Base-by-base conservation (phyloP, 2,329 filamentous ascomycete species). In the Exophiala bonariae region DNA sequence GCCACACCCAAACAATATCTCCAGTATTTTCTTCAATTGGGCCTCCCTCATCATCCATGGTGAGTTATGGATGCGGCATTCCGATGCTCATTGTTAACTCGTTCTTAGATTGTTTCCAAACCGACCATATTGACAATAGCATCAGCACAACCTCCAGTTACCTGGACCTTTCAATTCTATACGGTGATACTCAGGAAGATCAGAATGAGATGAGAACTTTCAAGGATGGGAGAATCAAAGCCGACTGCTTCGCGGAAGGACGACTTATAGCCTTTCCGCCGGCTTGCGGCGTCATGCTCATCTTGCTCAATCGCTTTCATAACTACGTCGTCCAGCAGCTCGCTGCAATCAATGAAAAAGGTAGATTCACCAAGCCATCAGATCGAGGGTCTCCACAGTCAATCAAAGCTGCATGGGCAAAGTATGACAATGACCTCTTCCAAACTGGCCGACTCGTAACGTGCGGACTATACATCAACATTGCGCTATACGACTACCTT, bases 241-340 rank as follows among this genome's bases (percentile, higher is more conserved):
- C 83, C 0, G 87, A 92, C 58, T 73, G 75, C 6, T 91, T 86
- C 56, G 81, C 84, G 2, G 85, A 89, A 60, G 82, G 83, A 66
- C 77, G 87, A 44, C 70, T 90, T 2, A 67, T 85, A 18, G 84
- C 81, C 8, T 84, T 87, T 60, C 87, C 87, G 0, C 84, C 87
- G 0, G 85, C 86, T 10, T 85, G 87, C 3, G 78, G 81, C 46
- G 82, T 87, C 3, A 60, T 91, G 3, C 68, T 91, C 20, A 77
- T 91, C 66, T 89, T 90, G 86, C 85, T 89, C 43, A 71, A 69
- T 57, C 63, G 68, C 52, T 95, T 95, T 69, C 92, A 96, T 69
- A 96, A 97, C 68, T 79, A 93, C 55, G 81, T 90, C 0, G 90
- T 87, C 1, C 79, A 83, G 44, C 86, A 92, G 51, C 73, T 96